These are phyloP conservation scores for Clarireedia monteithiana DNA, from an alignment of 2,329 filamentous ascomycete genomes.

Conservation along the genomic window DNA sequence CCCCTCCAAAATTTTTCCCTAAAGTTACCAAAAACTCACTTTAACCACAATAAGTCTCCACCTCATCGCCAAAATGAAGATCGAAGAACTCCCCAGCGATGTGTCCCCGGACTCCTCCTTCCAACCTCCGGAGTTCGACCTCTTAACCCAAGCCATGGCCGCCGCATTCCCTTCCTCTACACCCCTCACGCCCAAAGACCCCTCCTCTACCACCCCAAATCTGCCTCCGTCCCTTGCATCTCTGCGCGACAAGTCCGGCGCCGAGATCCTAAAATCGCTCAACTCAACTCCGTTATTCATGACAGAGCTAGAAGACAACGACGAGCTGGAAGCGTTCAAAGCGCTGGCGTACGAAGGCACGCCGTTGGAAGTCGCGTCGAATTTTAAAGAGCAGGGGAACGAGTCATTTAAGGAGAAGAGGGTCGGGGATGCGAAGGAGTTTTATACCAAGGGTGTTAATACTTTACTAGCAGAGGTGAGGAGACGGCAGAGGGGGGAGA, in stretches of 20 bases:
- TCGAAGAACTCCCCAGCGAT: constrained; percentile 22
- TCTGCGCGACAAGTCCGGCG: constrained; percentile 45
- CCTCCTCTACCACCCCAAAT: constrained; percentile 21
- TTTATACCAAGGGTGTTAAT: constrained; percentile 79
- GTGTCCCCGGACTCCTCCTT: constrained; percentile 9
- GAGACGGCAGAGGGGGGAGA: constrained; percentile 37
- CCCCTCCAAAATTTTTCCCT: constrained; percentile 11
- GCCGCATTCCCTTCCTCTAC: constrained; percentile 9
- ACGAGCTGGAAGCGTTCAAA: constrained; percentile 76
- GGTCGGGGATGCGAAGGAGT: constrained; percentile 81
- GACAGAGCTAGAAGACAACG: constrained; percentile 83
- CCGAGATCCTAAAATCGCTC: constrained; percentile 56
- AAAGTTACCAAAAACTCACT: background rate
- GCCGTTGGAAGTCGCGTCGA: constrained; percentile 68
- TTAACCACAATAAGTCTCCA: background rate
- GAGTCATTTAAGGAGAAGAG: constrained; percentile 68
- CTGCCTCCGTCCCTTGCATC: constrained; percentile 53
- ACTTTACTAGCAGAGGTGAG: constrained; percentile 59
- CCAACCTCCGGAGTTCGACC: constrained; percentile 13
- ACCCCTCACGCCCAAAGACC: constrained; percentile 17
- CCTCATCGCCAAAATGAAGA: constrained; percentile 20
- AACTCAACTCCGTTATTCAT: constrained; percentile 84
- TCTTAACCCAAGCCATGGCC: constrained; percentile 25
- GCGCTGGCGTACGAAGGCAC: constrained; percentile 92
- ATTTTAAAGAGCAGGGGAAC: constrained; percentile 90